These are phyloP conservation scores for Xylaria sp. DNA, from an alignment of 2,329 filamentous ascomycete genomes.

Conservation along the genomic window DNA sequence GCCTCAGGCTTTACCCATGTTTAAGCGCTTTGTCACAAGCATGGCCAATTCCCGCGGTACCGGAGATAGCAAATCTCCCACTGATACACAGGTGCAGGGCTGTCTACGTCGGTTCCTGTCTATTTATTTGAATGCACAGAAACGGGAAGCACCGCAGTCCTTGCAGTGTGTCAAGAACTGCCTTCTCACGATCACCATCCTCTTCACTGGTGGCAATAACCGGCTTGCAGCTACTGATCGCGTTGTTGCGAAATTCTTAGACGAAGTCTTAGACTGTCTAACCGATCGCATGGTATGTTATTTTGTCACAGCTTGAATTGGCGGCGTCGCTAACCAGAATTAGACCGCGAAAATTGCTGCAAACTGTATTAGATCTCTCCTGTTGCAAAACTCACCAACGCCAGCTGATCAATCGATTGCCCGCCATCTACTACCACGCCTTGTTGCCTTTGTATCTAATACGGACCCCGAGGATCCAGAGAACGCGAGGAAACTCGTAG, in stretches of 20 bases:
- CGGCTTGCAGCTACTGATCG: constrained; percentile 79
- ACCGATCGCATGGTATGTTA: constrained; percentile 73
- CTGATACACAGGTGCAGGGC: constrained; percentile 78
- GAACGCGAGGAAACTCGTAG: constrained; percentile 74
- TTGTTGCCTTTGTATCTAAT: constrained; percentile 79
- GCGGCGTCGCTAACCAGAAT: constrained; percentile 37
- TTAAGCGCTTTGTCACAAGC: constrained; percentile 88
- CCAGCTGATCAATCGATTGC: constrained; percentile 78
- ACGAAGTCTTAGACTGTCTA: constrained; percentile 87
- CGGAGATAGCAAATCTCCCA: constrained; percentile 58
- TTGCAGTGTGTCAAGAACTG: constrained; percentile 93
- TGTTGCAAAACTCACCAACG: constrained; percentile 73
- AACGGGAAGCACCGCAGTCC: constrained; percentile 78
- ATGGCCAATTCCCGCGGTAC: constrained; percentile 65
- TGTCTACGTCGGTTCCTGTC: constrained; percentile 85
- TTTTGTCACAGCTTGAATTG: background rate
- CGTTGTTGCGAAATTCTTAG: constrained; percentile 77
- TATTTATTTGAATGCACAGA: constrained; percentile 81
- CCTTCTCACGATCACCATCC: constrained; percentile 85
- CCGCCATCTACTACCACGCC: constrained; percentile 77
- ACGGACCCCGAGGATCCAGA: constrained; percentile 82
- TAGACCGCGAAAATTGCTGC: constrained; percentile 89
- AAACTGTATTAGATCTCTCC: constrained; percentile 86
- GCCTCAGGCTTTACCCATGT: constrained; percentile 87
- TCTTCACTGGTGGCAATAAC: constrained; percentile 84